phyloP scores from a whole-genome alignment of 2,329 filamentous ascomycete genomes.

The Fusarium globosum region DNA sequence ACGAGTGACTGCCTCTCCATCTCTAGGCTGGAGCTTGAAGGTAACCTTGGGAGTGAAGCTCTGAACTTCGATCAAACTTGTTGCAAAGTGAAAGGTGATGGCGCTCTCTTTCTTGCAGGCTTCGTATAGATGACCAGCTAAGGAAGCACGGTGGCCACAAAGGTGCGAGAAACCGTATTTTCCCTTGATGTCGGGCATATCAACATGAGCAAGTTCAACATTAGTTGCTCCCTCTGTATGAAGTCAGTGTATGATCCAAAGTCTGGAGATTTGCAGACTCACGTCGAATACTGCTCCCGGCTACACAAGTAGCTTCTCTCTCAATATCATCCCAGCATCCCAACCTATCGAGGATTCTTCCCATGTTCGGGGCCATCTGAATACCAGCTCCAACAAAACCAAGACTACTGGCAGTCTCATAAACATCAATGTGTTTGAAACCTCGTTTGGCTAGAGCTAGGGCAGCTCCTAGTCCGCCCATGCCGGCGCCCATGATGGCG shows the following conservation, averaged over 20 bases:
- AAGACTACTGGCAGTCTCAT: slow-evolving; percentile 42
- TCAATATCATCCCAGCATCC: slow-evolving; percentile 77
- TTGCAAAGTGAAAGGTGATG: slow-evolving; percentile 74
- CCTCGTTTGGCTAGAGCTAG: slow-evolving; percentile 50
- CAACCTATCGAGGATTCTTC: slow-evolving; percentile 76
- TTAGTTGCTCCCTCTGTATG: slow-evolving; percentile 73
- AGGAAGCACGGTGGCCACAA: slow-evolving; percentile 79
- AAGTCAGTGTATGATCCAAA: neutral
- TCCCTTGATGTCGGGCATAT: slow-evolving; percentile 72
- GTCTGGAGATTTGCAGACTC: neutral
- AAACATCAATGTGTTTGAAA: slow-evolving; percentile 42
- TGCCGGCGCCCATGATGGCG: slow-evolving; percentile 47
- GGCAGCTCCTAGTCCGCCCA: slow-evolving; percentile 55
- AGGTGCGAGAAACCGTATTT: slow-evolving; percentile 82
- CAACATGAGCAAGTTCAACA: slow-evolving; percentile 76
- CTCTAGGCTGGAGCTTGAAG: slow-evolving; percentile 38
- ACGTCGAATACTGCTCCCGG: slow-evolving; percentile 48
- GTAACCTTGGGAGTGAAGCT: slow-evolving; percentile 36
- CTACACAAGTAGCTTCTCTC: slow-evolving; percentile 39
- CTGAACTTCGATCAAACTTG: slow-evolving; percentile 42
- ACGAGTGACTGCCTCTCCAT: slow-evolving; percentile 16
- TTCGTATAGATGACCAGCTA: slow-evolving; percentile 76
- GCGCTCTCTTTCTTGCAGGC: slow-evolving; percentile 72
- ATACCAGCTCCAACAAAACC: slow-evolving; percentile 79
- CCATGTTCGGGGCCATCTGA: slow-evolving; percentile 85